A percentile compares a stretch with the other conserved stretches of the same genome.
phyloP scores from a whole-genome alignment of 495 filamentous ascomycete species.

The Podospora pseudopauciseta region DNA sequence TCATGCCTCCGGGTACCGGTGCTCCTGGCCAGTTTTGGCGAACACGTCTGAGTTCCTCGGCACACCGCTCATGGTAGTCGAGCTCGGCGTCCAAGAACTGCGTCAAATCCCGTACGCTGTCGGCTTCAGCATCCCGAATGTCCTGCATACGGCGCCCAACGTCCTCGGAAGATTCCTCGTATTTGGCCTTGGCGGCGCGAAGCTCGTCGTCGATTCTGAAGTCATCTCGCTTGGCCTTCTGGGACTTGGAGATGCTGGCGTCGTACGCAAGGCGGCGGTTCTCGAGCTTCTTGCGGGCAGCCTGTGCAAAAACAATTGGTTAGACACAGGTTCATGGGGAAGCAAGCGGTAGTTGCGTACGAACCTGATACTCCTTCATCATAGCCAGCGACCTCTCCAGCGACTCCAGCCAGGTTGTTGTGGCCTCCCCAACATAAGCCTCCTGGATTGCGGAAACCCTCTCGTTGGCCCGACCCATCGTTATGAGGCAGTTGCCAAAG shows the following conservation, averaged over 20 bases:
- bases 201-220: constrained; percentile 92
- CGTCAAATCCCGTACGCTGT: constrained; percentile 76
- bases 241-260: constrained; percentile 83
- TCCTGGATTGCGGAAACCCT: constrained; percentile 84
- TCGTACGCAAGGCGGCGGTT: constrained; percentile 87
- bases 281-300: constrained; percentile 92
- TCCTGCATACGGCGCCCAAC: constrained; percentile 93
- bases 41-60: constrained; percentile 60
- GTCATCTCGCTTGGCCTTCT: constrained; percentile 91
- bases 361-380: constrained; percentile 94
- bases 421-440: constrained; percentile 75
- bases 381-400: constrained; percentile 84
- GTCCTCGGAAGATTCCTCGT: constrained; percentile 93
- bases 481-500: constrained; percentile 83
- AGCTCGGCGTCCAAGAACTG: constrained; percentile 87
- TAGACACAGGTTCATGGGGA: constrained; percentile 8
- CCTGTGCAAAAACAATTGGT: constrained; percentile 41
- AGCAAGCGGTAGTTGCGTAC: constrained; percentile 6
- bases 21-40: constrained; percentile 45
- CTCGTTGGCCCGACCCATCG: constrained; percentile 83
- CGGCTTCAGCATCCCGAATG: constrained; percentile 85
- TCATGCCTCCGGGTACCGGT: constrained; percentile 9
- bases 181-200: constrained; percentile 87
- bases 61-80: constrained; percentile 84
- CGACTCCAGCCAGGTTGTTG: constrained; percentile 84